Conservation (phyloP, 257 asterid species). For the Galeopsis tetrahit region DNA sequence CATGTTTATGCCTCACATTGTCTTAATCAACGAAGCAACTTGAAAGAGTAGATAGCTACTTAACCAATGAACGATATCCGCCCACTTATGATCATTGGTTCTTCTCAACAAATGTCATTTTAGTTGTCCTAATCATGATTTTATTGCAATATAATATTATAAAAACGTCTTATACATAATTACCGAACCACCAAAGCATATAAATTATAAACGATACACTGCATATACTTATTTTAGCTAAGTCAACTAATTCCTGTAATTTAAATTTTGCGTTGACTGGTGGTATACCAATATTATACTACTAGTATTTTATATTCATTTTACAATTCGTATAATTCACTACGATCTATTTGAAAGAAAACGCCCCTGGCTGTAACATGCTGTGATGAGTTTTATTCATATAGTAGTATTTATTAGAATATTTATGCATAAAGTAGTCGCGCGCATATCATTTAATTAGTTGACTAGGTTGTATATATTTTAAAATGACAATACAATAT, state of each 20-base stretch:
- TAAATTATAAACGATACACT: not conserved
- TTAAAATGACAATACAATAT: too few species aligned
- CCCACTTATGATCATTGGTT: constrained; percentile 1
- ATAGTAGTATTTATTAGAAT: too few species aligned
- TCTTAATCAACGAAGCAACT: constrained; percentile 21
- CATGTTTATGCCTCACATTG: not conserved
- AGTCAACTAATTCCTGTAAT: constrained; percentile 38
- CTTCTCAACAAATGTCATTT: not conserved
- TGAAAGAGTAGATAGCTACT: not conserved
- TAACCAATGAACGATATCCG: constrained; percentile 22
- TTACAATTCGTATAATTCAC: not conserved
- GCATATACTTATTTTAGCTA: not conserved
- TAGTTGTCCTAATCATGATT: constrained; percentile 15
- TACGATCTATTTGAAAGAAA: not conserved
- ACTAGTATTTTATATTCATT: not conserved
- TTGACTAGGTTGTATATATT: too few species aligned
- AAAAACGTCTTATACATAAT: not conserved
- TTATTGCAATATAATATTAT: not conserved
- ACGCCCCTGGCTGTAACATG: not conserved
- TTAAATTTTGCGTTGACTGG: constrained; percentile 32
- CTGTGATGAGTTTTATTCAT: not conserved
- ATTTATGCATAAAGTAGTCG: too few species aligned
- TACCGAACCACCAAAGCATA: constrained; percentile 29
- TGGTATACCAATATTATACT: constrained; percentile 4
- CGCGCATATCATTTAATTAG: too few species aligned